A percentile compares a stretch with the other conserved stretches of the same genome.
Evolutionary conservation across 306 rosid species (phyloP).

Genomic region (Erythrophleum fordii): DNA sequence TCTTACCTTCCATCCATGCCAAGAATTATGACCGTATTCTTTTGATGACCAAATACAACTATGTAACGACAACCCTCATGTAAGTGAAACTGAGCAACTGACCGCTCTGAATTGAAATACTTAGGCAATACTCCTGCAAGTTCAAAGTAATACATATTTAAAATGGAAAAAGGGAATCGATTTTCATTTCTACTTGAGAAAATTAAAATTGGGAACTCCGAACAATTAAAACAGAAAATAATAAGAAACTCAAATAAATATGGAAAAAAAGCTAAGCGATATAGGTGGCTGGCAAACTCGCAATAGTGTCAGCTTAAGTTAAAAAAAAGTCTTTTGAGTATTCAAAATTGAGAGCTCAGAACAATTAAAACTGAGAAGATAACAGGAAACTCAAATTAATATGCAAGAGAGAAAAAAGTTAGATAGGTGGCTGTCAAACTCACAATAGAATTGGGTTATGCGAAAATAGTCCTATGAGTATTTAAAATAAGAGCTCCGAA

Average conservation of each 20-base stretch:
- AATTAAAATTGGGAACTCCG: not conserved
- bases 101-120: constrained; percentile 71
- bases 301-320: not conserved
- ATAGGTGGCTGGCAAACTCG: not conserved
- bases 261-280: not conserved
- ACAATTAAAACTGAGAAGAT: not conserved
- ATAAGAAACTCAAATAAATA: not conserved
- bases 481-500: not conserved
- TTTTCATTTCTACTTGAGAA: not conserved
- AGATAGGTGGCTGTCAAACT: not conserved
- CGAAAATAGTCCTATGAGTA: not conserved
- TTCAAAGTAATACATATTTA: constrained; percentile 12
- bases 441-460: not conserved
- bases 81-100: constrained; percentile 71
- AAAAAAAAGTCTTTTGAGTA: not conserved
- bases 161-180: not conserved
- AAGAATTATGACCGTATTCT: constrained; percentile 67
- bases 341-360: not conserved
- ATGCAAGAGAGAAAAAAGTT: not conserved
- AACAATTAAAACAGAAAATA: not conserved
- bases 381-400: not conserved
- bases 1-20: constrained; percentile 83
- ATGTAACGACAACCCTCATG: constrained; percentile 56
- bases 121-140: constrained; percentile 73
- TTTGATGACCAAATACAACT: constrained; percentile 75